Evolutionary conservation across 352 stramenopile genomes (phyloP).

Genomic region (Aphanomyces stellatus): DNA sequence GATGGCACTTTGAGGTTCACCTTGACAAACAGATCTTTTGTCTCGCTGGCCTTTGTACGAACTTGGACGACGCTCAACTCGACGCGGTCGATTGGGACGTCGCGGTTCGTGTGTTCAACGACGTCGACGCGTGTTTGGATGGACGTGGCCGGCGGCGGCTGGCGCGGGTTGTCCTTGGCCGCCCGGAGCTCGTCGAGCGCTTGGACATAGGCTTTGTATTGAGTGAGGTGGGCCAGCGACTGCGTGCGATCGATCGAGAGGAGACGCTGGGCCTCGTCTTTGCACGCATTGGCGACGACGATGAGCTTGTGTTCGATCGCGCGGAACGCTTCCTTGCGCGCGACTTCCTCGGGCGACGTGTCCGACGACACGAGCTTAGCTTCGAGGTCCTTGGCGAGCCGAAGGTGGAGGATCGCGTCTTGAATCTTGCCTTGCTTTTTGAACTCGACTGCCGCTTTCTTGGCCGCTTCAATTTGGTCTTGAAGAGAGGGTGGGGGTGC

Average conservation of each 20-base stretch:
- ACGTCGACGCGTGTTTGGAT: conserved; percentile 32
- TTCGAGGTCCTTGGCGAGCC: conserved; percentile 52
- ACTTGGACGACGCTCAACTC: conserved; percentile 33
- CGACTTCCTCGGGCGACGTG: not conserved
- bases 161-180: conserved; percentile 39
- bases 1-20: conserved; percentile 69
- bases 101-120: conserved; percentile 35
- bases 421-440: conserved; percentile 51
- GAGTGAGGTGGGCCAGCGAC: conserved; percentile 43
- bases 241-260: conserved; percentile 39
- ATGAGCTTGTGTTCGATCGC: conserved; percentile 58
- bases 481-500: conserved; percentile 25
- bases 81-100: conserved; percentile 45
- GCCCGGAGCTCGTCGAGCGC: conserved; percentile 42
- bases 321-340: conserved; percentile 6
- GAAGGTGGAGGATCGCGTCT: conserved; percentile 46
- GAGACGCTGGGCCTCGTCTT: conserved; percentile 37
- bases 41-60: conserved; percentile 37
- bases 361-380: conserved; percentile 21
- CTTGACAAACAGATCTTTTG: conserved; percentile 56
- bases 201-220: conserved; percentile 50
- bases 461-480: conserved; percentile 36
- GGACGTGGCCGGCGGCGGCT: conserved; percentile 37
- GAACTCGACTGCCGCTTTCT: conserved; percentile 37
- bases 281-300: conserved; percentile 51